Conservation (phyloP, 2,329 filamentous ascomycete genomes). For the Scytalidium lignicola region DNA sequence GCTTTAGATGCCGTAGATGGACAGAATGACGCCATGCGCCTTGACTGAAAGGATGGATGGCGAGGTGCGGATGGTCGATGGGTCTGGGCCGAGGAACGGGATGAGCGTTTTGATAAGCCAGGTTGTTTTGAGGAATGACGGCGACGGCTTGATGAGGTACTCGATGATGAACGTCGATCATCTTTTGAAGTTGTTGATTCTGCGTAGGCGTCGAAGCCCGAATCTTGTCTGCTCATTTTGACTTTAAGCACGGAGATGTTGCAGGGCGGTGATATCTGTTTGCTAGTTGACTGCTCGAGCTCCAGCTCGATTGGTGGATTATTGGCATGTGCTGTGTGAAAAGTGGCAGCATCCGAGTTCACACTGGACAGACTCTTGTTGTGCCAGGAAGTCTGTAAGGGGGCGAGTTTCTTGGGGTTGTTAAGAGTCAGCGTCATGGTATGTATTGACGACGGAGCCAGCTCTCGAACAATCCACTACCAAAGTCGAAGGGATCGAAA, state of each 20-base stretch:
- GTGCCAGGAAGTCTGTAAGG: slow-evolving; percentile 16
- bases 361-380: slow-evolving; percentile 22
- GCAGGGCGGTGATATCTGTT: slow-evolving; percentile 2
- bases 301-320: slow-evolving; percentile 14
- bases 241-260: slow-evolving; percentile 7
- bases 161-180: background rate
- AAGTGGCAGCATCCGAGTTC: slow-evolving; percentile 22
- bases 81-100: slow-evolving; percentile 7
- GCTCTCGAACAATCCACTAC: too few species aligned
- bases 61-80: slow-evolving; percentile 15
- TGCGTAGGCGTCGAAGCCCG: slow-evolving; percentile 19
- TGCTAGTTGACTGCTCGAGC: background rate
- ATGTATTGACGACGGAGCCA: too few species aligned
- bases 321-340: slow-evolving; percentile 22
- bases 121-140: slow-evolving; percentile 13
- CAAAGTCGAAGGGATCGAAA: background rate
- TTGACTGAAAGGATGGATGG: slow-evolving; percentile 9
- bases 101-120: slow-evolving; percentile 5
- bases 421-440: slow-evolving; percentile 5
- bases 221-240: slow-evolving; percentile 24
- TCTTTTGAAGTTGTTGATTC: background rate
- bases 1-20: slow-evolving; percentile 2
- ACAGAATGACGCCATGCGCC: slow-evolving; percentile 3
- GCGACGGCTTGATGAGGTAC: slow-evolving; percentile 5
- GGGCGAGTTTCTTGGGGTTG: slow-evolving; percentile 9